Percentiles rank a stretch among this genome's conserved stretches.
phyloP scores from a whole-genome alignment of 192 early-diverging fungal genomes.

The Rhizophagus prolifer region DNA sequence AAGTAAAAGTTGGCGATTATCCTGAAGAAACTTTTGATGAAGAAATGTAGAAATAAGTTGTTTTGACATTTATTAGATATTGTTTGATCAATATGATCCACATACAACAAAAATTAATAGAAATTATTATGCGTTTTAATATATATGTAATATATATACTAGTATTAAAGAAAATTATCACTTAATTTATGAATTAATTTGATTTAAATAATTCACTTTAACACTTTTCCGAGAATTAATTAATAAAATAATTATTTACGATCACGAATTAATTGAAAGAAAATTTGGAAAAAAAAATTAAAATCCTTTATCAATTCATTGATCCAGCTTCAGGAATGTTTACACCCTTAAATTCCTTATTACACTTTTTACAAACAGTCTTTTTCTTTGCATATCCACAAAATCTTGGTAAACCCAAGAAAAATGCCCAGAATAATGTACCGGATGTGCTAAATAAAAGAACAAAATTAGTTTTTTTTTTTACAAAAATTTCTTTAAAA shows the following conservation, averaged over 20 bases:
- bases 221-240: neutral
- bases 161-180: too few relatives aligned
- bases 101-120: too few relatives aligned
- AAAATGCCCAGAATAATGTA: constrained; percentile 29
- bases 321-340: constrained; percentile 19
- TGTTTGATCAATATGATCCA: too few relatives aligned
- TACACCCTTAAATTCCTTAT: constrained; percentile 14
- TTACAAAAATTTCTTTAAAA: neutral
- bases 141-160: too few relatives aligned
- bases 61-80: neutral
- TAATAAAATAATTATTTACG: neutral
- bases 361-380: constrained; percentile 30
- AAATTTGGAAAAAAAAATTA: too few relatives aligned
- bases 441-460: constrained; percentile 12
- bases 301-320: neutral
- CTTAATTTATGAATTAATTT: too few relatives aligned
- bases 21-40: constrained; percentile 79
- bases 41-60: constrained; percentile 12
- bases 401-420: constrained; percentile 24
- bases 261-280: too few relatives aligned
- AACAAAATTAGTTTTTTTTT: neutral
- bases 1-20: constrained; percentile 88
- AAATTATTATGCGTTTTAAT: too few relatives aligned
- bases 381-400: constrained; percentile 26
- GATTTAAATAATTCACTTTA: too few relatives aligned